These are phyloP conservation scores for Chlamydomonas schloesseri DNA, from an alignment of 139 green algal species.

Conservation along the genomic window DNA sequence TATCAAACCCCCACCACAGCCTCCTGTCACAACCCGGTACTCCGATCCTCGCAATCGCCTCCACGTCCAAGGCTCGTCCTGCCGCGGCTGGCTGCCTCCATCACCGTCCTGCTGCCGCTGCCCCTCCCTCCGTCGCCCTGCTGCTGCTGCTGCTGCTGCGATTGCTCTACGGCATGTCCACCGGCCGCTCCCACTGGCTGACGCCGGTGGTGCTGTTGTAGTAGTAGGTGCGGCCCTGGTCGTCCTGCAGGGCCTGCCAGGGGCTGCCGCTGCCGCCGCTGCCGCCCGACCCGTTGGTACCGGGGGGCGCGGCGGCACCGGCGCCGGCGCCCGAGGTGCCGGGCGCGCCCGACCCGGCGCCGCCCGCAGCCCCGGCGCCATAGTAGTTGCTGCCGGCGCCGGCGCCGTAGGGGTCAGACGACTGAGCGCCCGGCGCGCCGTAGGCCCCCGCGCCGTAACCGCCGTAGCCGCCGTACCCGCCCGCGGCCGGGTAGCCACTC, in stretches of 20 bases:
- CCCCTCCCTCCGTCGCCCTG: no score
- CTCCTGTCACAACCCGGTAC: no score
- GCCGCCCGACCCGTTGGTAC: background rate
- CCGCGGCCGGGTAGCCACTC: slow-evolving; percentile 15
- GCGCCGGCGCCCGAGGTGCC: background rate
- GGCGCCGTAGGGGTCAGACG: slow-evolving; percentile 25
- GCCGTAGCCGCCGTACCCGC: slow-evolving; percentile 23
- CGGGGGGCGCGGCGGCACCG: no score
- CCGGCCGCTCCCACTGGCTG: slow-evolving; percentile 93
- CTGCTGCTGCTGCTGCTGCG: no score
- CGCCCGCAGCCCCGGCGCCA: background rate
- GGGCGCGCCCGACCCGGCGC: slow-evolving; percentile 5
- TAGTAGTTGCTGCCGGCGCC: slow-evolving; percentile 19
- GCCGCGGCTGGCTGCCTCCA: no score
- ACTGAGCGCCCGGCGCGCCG: background rate
- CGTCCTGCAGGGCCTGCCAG: slow-evolving; percentile 83
- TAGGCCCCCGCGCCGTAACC: slow-evolving; percentile 51
- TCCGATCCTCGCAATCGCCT: no score
- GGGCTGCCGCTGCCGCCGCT: background rate
- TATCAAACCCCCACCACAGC: no score
- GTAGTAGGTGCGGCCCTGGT: slow-evolving; percentile 89
- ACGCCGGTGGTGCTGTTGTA: slow-evolving; percentile 91
- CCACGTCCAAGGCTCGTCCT: no score
- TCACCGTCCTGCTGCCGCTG: no score
- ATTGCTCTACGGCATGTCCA: slow-evolving; percentile 62